Evolutionary conservation across 805 yeast genomes (phyloP), one percentile per base, ranked within the genome.

Genomic region (Starmera quercuum): DNA sequence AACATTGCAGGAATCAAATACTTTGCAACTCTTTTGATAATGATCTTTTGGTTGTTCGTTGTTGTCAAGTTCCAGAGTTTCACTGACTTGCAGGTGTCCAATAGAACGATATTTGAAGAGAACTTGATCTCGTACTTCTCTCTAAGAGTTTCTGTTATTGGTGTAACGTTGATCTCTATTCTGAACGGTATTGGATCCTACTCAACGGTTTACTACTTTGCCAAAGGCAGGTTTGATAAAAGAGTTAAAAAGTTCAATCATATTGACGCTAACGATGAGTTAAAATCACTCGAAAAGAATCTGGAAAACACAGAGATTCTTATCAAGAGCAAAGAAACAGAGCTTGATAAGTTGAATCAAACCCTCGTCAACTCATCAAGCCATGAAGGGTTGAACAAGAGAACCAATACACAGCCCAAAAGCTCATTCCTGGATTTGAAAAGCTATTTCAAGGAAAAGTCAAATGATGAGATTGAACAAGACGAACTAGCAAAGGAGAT

Each of bases 171-270:
- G 15, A 50, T 50, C 29, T 45, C 52, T 2, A 31, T 38, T 3
- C 27, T 52, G 21, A 50, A 50, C 31, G 56, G 56, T 1, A 32
- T 52, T 21, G 56, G 55, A 21, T 50, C 56, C 8, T 38, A 40
- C 20, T 52, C 56, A 8, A 47, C 53, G 0, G 46, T 46, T 19
- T 52, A 52, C 33, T 52, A 50, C 32, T 41, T 37, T 22, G 25
- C 47, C 39, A 26, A 31, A 13, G 17, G 14, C 20, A 8, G 30
- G 35, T 7, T 13, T 8, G 12, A 20, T 21, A 33, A 14, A 20
- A 42, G 16, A n/a, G 14, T 25, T 9, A 16, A 7, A 26, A 20
- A 4, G 35, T 35, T 14, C 30, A 35, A 12, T 21, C 40, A 3
- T 24, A n/a, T n/a, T n/a, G n/a, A n/a, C n/a, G n/a, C n/a, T n/a